Evolutionary conservation across 179 eudicot genomes (phyloP).

Genomic region (Corrigiola litoralis): DNA sequence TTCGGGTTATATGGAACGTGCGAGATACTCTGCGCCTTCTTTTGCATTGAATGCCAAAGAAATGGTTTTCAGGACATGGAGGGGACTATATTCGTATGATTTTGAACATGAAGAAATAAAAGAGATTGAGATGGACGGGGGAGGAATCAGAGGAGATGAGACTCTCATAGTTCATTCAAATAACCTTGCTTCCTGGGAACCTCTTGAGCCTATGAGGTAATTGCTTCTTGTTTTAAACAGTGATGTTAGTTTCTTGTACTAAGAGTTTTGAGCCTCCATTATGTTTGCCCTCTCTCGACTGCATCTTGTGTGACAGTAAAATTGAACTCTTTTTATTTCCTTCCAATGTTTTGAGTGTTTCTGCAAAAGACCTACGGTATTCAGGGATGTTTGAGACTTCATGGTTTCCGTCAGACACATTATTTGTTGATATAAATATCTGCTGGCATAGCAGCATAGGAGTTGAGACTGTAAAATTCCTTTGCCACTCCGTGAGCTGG

Average conservation of each 20-base stretch:
- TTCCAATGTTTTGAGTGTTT: too few relatives aligned
- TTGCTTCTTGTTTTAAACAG: neutral
- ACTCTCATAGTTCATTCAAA: constrained; percentile 32
- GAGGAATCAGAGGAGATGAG: neutral
- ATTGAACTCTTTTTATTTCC: too few relatives aligned
- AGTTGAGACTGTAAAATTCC: too few relatives aligned
- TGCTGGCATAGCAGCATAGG: too few relatives aligned
- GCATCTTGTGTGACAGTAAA: neutral
- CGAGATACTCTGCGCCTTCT: constrained; percentile 10
- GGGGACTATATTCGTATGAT: constrained; percentile 14
- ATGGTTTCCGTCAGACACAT: too few relatives aligned
- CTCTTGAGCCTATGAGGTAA: constrained; percentile 34
- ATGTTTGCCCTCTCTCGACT: neutral
- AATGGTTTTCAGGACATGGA: constrained; percentile 22
- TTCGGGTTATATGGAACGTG: constrained; percentile 16
- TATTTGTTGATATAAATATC: too few relatives aligned
- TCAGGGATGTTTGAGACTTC: too few relatives aligned
- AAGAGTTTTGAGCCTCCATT: neutral
- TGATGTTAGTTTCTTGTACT: neutral
- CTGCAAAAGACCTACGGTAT: too few relatives aligned
- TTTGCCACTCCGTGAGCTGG: too few relatives aligned
- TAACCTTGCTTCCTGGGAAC: constrained; percentile 47
- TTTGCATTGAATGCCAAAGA: constrained; percentile 26
- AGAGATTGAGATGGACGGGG: constrained; percentile 27
- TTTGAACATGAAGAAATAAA: constrained; percentile 22